Percentiles rank a stretch among this genome's conserved stretches.
Evolutionary conservation across 495 filamentous ascomycete genomes (phyloP).

Genomic region (Aspergillus sclerotioniger): DNA sequence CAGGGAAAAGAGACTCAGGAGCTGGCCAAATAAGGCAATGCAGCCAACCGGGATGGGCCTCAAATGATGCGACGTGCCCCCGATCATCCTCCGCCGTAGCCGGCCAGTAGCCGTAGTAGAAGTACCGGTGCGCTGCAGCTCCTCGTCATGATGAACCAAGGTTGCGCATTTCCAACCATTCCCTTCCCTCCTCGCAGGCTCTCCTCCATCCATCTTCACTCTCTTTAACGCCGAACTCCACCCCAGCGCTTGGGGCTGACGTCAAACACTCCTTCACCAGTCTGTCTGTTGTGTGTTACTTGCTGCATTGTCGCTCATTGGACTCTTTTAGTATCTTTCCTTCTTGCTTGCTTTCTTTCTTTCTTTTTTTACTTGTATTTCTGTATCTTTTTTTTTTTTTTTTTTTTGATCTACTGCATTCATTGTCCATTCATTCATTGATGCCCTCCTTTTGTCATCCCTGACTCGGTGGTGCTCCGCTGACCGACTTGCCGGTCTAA

Average conservation of each 20-base stretch:
- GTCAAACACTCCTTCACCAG: slow-evolving; percentile 15
- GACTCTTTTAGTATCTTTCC: neutral
- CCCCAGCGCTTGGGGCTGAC: slow-evolving; percentile 19
- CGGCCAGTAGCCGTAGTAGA: neutral
- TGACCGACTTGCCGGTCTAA: slow-evolving; percentile 1
- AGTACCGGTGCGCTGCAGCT: neutral
- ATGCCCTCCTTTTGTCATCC: neutral
- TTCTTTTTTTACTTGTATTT: too few relatives aligned
- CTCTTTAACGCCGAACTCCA: slow-evolving; percentile 19
- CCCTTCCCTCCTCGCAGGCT: neutral
- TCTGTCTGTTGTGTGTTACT: too few relatives aligned
- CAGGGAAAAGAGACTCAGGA: neutral
- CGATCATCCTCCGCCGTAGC: neutral
- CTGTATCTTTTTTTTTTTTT: slow-evolving; percentile 4
- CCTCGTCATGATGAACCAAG: neutral
- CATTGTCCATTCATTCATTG: slow-evolving; percentile 2
- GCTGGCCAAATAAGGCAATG: neutral
- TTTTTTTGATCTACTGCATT: neutral
- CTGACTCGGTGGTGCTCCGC: neutral
- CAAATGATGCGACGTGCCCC: neutral
- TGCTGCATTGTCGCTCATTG: neutral
- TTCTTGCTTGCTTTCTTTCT: too few relatives aligned
- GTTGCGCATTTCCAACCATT: neutral
- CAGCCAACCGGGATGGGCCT: neutral
- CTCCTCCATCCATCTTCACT: neutral